Percentiles rank a stretch among this genome's conserved stretches.
phyloP scores from a whole-genome alignment of 352 stramenopile genomes.

The Globisporangium viniferum region DNA sequence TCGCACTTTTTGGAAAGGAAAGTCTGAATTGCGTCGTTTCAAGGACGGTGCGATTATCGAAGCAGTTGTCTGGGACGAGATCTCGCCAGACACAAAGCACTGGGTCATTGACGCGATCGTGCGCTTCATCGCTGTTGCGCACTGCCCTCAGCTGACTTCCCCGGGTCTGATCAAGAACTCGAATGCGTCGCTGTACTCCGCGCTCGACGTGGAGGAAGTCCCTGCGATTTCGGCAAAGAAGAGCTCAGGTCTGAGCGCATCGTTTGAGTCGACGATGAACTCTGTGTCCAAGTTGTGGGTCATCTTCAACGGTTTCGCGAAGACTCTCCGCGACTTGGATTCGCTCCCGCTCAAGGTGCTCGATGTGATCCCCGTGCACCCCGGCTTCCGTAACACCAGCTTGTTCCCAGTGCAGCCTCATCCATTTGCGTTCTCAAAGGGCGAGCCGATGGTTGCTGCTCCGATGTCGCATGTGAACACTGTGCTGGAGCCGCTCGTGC shows the following conservation, averaged over 20 bases:
- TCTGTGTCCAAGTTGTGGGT: slow-evolving; percentile 71
- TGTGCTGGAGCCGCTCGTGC: slow-evolving; percentile 64
- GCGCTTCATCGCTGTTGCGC: slow-evolving; percentile 64
- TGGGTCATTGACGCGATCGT: slow-evolving; percentile 71
- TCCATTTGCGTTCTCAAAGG: slow-evolving; percentile 80
- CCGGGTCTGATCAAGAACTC: slow-evolving; percentile 66
- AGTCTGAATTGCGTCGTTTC: slow-evolving; percentile 88
- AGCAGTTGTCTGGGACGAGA: slow-evolving; percentile 86
- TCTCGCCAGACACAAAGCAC: slow-evolving; percentile 65
- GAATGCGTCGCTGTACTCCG: slow-evolving; percentile 63
- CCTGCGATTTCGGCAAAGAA: slow-evolving; percentile 33
- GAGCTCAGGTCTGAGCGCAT: slow-evolving; percentile 31
- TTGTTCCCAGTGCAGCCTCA: slow-evolving; percentile 80
- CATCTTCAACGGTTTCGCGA: slow-evolving; percentile 80
- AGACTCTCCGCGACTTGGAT: slow-evolving; percentile 70
- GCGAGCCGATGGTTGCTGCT: slow-evolving; percentile 47
- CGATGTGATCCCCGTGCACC: slow-evolving; percentile 72
- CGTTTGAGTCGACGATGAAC: slow-evolving; percentile 76
- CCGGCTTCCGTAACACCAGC: slow-evolving; percentile 86
- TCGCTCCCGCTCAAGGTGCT: slow-evolving; percentile 86
- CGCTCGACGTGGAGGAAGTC: slow-evolving; percentile 59
- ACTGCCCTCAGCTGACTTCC: slow-evolving; percentile 53
- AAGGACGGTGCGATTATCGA: slow-evolving; percentile 89
- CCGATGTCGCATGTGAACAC: slow-evolving; percentile 67
- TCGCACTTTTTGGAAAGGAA: slow-evolving; percentile 86